Evolutionary conservation across 352 stramenopile species (phyloP).

Genomic region (Pythium aphanidermatum): DNA sequence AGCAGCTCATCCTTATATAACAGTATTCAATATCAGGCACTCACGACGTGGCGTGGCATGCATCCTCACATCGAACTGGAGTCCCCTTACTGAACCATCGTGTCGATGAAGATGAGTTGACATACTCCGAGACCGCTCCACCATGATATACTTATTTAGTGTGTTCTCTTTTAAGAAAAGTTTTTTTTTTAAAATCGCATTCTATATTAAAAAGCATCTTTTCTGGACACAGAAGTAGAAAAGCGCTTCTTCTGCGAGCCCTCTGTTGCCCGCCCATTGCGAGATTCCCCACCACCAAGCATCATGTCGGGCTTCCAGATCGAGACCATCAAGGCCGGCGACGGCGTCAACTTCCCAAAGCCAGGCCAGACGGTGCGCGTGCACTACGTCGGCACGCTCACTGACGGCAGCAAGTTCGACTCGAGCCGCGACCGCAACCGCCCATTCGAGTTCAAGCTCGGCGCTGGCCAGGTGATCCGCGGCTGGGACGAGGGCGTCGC

Average conservation of each 20-base stretch:
- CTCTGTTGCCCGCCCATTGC: conserved; percentile 2
- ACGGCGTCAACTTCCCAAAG: conserved; percentile 74
- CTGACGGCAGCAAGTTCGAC: conserved; percentile 77
- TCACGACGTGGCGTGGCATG: background rate
- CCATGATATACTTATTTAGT: background rate
- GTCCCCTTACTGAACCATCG: background rate
- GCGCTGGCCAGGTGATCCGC: conserved; percentile 70
- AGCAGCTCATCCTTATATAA: conserved; percentile 9
- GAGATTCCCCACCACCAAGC: conserved; percentile 1
- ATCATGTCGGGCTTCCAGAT: conserved; percentile 49
- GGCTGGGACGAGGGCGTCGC: conserved; percentile 74
- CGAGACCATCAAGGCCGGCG: conserved; percentile 72
- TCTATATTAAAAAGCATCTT: background rate
- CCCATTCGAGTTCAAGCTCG: conserved; percentile 76
- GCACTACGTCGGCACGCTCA: conserved; percentile 76
- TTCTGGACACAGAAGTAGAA: too few relatives aligned
- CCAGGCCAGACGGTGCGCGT: conserved; percentile 61
- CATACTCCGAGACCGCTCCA: too few relatives aligned
- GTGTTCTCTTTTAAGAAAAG: background rate
- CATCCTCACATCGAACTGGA: background rate
- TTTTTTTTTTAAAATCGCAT: conserved; percentile 2
- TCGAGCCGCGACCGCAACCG: conserved; percentile 68
- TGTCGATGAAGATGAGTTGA: too few relatives aligned
- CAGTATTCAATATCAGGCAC: conserved; percentile 15
- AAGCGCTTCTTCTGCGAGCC: conserved; percentile 2